Base-by-base conservation (phyloP, 345 rosid species). In the Linum usitatissimum region DNA sequence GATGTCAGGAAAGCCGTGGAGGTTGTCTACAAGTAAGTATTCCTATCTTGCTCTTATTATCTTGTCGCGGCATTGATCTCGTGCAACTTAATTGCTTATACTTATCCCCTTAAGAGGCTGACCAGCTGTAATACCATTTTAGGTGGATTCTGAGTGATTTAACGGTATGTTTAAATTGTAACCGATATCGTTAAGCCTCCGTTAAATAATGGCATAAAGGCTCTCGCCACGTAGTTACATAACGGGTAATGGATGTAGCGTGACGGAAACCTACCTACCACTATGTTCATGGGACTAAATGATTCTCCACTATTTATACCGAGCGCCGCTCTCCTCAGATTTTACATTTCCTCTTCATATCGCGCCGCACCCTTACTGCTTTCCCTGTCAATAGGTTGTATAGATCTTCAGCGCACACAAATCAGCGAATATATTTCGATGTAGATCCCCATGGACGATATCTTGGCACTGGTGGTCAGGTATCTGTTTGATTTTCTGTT, bases 381-480 rank as follows among this genome's bases (percentile, higher is more conserved):
- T 59, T 8, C 55, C 18, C 63, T 54, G 64, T 56, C 21, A 56
- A 62, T 67, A 91, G 98, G 83, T 68, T 93, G 55, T 93, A 90
- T 73, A 79, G 99, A 77, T 91, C 88, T 66, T 62, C 92, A 8
- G 94, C 83, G 64, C 72, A 76, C 67, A 90, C 99, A 63, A 93
- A 90, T 81, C 99, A 93, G 72, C 85, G 97, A 30, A 86, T 93
- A 68, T 76, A 70, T 57, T 93, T 93, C 78, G 99, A 93, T 73
- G 77, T 89, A 65, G 99, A 90, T 55, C 83, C 91, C 49, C 66
- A 59, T 65, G 94, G 99, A 36, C 78, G 82, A 63, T 75, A 90
- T 80, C 96, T 93, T 40, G 97, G 81, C 48, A 87, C 97, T 0
- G 99, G 99, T 60, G 99, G 99, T 67, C 85, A 93, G 96, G 96